phyloP scores from a whole-genome alignment of 2,329 filamentous ascomycete genomes.

The Venturia oleaginea region DNA sequence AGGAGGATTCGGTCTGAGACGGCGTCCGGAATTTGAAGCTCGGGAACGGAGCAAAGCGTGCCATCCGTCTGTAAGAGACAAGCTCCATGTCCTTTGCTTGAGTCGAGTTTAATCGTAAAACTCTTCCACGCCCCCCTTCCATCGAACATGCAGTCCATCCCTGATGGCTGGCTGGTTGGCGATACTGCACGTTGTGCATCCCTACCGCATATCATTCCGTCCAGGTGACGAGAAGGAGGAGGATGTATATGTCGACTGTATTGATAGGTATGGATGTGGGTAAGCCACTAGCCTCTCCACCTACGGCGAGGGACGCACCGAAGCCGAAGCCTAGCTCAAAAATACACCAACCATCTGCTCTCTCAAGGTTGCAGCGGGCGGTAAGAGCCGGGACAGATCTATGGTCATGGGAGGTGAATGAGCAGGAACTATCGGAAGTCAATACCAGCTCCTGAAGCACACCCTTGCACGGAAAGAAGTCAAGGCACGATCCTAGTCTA shows the following conservation, averaged over 20 bases:
- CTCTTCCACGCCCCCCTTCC: neutral
- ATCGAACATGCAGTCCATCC: neutral
- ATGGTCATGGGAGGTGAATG: neutral
- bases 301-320: neutral
- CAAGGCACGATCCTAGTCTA: neutral
- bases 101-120: neutral
- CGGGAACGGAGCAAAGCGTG: neutral
- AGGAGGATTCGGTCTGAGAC: neutral
- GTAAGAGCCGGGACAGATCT: neutral
- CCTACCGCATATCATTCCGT: neutral
- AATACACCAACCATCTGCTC: neutral
- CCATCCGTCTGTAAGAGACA: neutral
- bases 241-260: too few relatives aligned
- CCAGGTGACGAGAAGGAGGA: neutral
- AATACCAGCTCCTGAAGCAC: neutral
- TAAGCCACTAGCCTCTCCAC: neutral
- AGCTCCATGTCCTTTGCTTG: neutral
- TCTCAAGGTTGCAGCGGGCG: constrained; percentile 1
- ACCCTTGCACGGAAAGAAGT: constrained; percentile 1
- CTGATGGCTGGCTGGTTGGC: neutral
- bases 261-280: too few relatives aligned
- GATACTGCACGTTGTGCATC: neutral
- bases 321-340: constrained; percentile 4
- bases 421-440: neutral
- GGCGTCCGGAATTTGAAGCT: neutral